A percentile compares a stretch with the other conserved stretches of the same genome.
These are phyloP conservation scores for Pythium sukuiense DNA, from an alignment of 352 stramenopile species.

Conservation along the genomic window DNA sequence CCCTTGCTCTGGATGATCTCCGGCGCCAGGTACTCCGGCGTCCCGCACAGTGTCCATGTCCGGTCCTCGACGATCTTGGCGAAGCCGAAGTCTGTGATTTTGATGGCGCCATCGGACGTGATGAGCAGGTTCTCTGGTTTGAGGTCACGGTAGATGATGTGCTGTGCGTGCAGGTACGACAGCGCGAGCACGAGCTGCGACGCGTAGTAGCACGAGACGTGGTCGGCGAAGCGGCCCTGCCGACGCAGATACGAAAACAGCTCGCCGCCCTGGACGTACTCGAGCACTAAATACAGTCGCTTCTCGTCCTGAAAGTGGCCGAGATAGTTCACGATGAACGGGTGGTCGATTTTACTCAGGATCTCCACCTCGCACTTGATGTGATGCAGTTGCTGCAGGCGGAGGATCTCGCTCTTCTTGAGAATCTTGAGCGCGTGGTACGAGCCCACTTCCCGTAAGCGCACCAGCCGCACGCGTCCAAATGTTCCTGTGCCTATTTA, in stretches of 20 bases:
- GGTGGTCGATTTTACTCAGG: constrained; percentile 95
- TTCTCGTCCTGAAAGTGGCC: constrained; percentile 94
- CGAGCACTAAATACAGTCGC: constrained; percentile 98
- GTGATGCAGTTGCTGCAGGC: constrained; percentile 97
- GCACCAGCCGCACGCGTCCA: constrained; percentile 94
- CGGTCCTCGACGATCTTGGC: constrained; percentile 82
- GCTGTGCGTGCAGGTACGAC: constrained; percentile 76
- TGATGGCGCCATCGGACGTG: constrained; percentile 89
- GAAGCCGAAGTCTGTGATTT: constrained; percentile 88
- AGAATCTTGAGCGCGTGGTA: constrained; percentile 96
- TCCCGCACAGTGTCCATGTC: constrained; percentile 87
- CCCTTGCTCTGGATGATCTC: constrained; percentile 86
- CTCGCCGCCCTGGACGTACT: constrained; percentile 97
- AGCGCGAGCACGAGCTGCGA: constrained; percentile 86
- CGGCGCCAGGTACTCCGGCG: constrained; percentile 80
- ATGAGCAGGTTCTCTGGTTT: constrained; percentile 91
- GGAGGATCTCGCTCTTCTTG: constrained; percentile 96
- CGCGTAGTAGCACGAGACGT: constrained; percentile 89
- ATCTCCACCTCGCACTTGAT: constrained; percentile 97
- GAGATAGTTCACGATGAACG: constrained; percentile 97
- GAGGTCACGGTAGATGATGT: constrained; percentile 82
- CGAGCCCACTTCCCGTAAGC: constrained; percentile 75
- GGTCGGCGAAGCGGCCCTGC: constrained; percentile 46
- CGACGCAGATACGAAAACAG: constrained; percentile 91
- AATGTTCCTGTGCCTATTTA: constrained; percentile 92